Percentiles rank a stretch among this genome's conserved stretches.
Evolutionary conservation across 768 basidiomycete species (phyloP).

Genomic region (Goffeauzyma gilvescens): DNA sequence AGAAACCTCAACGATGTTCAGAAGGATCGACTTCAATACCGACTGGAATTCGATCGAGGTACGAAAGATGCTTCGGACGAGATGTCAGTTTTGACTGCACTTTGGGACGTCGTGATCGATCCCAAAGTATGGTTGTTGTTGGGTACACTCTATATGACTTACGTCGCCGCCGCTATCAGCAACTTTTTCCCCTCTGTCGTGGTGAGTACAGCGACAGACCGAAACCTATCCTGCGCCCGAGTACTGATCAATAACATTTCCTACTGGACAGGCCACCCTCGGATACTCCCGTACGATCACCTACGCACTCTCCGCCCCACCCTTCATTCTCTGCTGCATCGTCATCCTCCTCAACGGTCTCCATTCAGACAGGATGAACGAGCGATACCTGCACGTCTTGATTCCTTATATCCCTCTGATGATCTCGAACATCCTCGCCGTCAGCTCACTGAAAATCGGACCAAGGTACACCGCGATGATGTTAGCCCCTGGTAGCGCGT

Average conservation of each 20-base stretch:
- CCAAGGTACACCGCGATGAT: slow-evolving; percentile 29
- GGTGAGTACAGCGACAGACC: too few relatives aligned
- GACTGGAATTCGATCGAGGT: slow-evolving; percentile 21
- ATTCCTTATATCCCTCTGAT: slow-evolving; percentile 19
- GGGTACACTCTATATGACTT: slow-evolving; percentile 10
- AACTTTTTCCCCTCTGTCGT: too few relatives aligned
- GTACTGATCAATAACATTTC: neutral
- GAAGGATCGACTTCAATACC: slow-evolving; percentile 17
- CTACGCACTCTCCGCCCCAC: slow-evolving; percentile 21
- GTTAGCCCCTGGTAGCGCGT: slow-evolving; percentile 24
- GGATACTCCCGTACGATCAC: slow-evolving; percentile 22
- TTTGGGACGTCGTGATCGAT: slow-evolving; percentile 22
- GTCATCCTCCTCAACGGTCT: slow-evolving; percentile 23
- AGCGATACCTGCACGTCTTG: slow-evolving; percentile 20
- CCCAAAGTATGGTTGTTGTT: slow-evolving; percentile 22
- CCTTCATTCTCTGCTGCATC: slow-evolving; percentile 25
- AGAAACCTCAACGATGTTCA: slow-evolving; percentile 39
- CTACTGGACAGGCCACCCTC: slow-evolving; percentile 15
- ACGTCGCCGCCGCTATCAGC: slow-evolving; percentile 23
- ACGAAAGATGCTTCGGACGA: slow-evolving; percentile 20
- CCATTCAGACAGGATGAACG: slow-evolving; percentile 18
- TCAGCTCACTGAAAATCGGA: slow-evolving; percentile 19
- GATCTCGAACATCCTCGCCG: slow-evolving; percentile 25
- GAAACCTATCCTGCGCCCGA: neutral
- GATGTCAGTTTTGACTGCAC: slow-evolving; percentile 12